Base-by-base conservation (phyloP, 2,329 filamentous ascomycete genomes). In the Aspergillus chevalieri region DNA sequence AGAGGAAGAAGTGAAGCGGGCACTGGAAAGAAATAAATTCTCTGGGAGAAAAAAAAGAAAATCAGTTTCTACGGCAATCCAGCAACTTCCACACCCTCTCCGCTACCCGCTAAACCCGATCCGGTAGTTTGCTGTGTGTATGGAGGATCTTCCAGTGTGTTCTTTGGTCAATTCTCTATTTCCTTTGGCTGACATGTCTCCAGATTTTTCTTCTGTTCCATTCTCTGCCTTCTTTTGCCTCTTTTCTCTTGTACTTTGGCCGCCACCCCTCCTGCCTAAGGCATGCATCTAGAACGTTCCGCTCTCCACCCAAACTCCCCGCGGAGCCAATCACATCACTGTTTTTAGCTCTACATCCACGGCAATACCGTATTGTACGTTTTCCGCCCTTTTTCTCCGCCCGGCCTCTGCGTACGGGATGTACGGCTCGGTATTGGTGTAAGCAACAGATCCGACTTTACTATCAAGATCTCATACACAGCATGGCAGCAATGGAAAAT, bases 11-110 rank as follows among this genome's bases (percentile, higher is more conserved):
- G 43, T 46, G 45, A 57, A 47, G 50, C 53, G 48, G 48, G 52
- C 45, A 45, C 44, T 52, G 52, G 54, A 55, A 54, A 12, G 26
- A 30, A 30, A 30, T 30, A 30, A 30, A 30, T 30, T 30, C 26
- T 30, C 26, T 41, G 10, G 38, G 17, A 30, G 17, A 30, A 30
- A 30, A 28, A 24, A 30, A 30, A 30, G 26, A 28, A 44, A 33
- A 42, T 28, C 39, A 38, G 47, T 21, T 69, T 69, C 66, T 62
- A 69, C 65, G 63, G 52, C 51, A 58, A 66, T 69, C 66, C 66
- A 69, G 65, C 62, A 59, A 64, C 64, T 68, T 69, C 66, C 65
- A 69, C 60, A 44, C 41, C 28, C 43, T 54, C 50, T 47, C 47
- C 48, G 33, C 48, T 43, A 30, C 26, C 44, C 52, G 36, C 50